Percentiles rank a stretch among this genome's conserved stretches.
Evolutionary conservation across 1,139 yeast species (phyloP).

Genomic region (Suhomyces taliae): DNA sequence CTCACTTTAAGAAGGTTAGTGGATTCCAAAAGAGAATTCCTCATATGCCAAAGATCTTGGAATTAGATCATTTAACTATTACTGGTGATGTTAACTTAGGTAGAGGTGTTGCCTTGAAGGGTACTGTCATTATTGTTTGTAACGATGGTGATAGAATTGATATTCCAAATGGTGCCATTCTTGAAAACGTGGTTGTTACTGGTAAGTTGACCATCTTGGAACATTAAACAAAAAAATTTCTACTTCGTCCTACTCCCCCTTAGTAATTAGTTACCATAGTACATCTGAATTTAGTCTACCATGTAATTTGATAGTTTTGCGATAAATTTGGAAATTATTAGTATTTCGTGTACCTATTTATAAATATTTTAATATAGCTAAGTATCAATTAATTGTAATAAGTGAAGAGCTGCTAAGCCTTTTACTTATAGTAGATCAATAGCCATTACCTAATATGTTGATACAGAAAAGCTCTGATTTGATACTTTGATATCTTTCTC

Average conservation of each 20-base stretch:
- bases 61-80: constrained; percentile 93
- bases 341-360: not conserved
- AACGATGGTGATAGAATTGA: constrained; percentile 96
- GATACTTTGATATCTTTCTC: too few relatives aligned
- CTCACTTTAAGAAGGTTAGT: constrained; percentile 92
- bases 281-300: not conserved
- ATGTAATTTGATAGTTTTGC: not conserved
- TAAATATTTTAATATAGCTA: too few relatives aligned
- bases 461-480: not conserved
- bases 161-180: constrained; percentile 91
- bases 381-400: too few relatives aligned
- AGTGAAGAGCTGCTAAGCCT: too few relatives aligned
- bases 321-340: not conserved
- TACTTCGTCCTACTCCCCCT: not conserved
- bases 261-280: not conserved
- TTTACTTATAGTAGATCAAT: too few relatives aligned
- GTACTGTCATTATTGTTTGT: constrained; percentile 96
- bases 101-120: constrained; percentile 86
- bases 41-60: constrained; percentile 94
- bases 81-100: constrained; percentile 96
- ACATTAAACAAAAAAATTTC: constrained; percentile 49
- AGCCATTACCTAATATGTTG: not conserved
- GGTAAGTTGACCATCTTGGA: constrained; percentile 95
- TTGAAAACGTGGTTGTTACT: constrained; percentile 95
- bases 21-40: constrained; percentile 89